These are phyloP conservation scores for Clonostachys byssicola DNA, from an alignment of 2,329 filamentous ascomycete species.

Conservation along the genomic window DNA sequence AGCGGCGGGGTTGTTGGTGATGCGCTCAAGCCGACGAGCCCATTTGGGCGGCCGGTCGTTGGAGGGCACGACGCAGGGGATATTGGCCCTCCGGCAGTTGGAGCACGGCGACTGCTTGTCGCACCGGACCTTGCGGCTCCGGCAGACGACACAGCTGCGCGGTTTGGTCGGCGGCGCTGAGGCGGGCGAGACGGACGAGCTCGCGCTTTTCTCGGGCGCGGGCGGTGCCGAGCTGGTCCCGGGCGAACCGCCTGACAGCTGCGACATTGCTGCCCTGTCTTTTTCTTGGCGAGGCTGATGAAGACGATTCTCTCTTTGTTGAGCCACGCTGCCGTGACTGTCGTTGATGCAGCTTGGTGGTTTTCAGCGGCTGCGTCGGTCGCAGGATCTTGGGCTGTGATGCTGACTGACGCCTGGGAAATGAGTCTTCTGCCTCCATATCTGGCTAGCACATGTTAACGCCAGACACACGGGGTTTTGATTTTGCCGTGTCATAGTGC, in stretches of 20 bases:
- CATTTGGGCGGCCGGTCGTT: slow-evolving; percentile 46
- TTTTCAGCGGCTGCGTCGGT: too few relatives aligned
- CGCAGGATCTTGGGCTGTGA: too few relatives aligned
- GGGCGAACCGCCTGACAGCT: not conserved
- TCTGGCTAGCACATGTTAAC: too few relatives aligned
- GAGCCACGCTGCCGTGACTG: too few relatives aligned
- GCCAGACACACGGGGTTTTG: too few relatives aligned
- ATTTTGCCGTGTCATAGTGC: too few relatives aligned
- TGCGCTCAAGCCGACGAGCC: slow-evolving; percentile 44
- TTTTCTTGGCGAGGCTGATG: too few relatives aligned
- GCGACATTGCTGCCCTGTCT: too few relatives aligned
- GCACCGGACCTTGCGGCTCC: slow-evolving; percentile 52
- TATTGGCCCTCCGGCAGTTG: slow-evolving; percentile 48
- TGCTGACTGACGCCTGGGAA: too few relatives aligned
- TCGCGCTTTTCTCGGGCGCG: slow-evolving; percentile 14
- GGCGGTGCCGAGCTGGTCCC: not conserved
- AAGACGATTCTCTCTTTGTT: too few relatives aligned
- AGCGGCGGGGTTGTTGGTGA: slow-evolving; percentile 13
- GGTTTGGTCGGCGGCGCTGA: slow-evolving; percentile 16
- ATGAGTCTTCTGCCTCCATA: too few relatives aligned
- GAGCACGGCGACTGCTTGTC: slow-evolving; percentile 52
- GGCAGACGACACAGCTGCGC: slow-evolving; percentile 46
- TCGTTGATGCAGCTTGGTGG: too few relatives aligned
- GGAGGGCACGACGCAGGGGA: slow-evolving; percentile 46
- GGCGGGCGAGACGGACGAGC: slow-evolving; percentile 4